Evolutionary conservation across 768 basidiomycete genomes (phyloP), one percentile per base, ranked within the genome.

Genomic region (Boletus vermiculosoides): DNA sequence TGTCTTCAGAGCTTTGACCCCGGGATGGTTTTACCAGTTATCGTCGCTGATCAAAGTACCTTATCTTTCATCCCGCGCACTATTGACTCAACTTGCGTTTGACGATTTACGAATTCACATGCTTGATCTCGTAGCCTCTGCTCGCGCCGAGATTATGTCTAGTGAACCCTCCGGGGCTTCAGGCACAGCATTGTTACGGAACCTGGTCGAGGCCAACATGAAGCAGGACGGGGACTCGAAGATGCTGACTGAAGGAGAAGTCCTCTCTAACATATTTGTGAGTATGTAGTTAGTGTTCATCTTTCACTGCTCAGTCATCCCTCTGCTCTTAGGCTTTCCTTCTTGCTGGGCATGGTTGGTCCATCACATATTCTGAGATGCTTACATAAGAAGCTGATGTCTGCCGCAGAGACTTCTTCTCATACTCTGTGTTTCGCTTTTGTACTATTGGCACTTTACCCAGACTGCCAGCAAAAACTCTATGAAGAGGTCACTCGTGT

Each of bases 201-300:
- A 78, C 56, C 63, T 82, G 25, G 78, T 82, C 8, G 72, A 77
- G 55, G 80, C 81, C 0, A 82, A 80, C 61, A 77, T 79, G 72
- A 59, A 63, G 7, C 68, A 74, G 51, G 73, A 73, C 4, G 66
- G 66, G 12, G 55, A 57, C 4, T 63, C 57, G 12, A 60, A 73
- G 54, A 71, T 57, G 55, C 52, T 82, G 34, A 75, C 74, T 2
- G 80, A 82, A 37, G 76, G 69, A 16, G 80, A 82, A 52, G 54
- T 82, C 13, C 59, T 81, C 7, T 81, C 80, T 5, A 73, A 82
- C 57, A 75, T 77, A 52, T 82, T 80, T 60, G 81, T 80, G 61
- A 59, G 77, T 67, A 16, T 7, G 11, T 36, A 33, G 3, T 40
- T 45, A 28, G 3, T 12, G 41, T 33, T 7, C 20, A 28, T 33